Conservation (phyloP, 768 basidiomycete species). For the Pleurotus tuoliensis region DNA sequence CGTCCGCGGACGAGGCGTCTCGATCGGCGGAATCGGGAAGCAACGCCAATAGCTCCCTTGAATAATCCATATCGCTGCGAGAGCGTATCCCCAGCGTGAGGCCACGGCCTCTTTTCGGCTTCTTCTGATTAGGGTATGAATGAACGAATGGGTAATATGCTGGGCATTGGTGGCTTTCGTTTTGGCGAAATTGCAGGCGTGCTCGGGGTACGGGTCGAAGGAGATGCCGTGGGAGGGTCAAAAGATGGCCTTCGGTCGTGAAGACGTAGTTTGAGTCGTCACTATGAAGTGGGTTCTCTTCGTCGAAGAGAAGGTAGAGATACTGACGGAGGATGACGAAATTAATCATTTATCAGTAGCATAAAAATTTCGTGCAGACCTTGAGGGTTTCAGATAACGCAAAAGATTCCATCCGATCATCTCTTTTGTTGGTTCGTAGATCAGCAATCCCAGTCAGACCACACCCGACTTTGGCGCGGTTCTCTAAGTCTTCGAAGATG, state of each 20-base stretch:
- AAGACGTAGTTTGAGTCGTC: slow-evolving; percentile 88
- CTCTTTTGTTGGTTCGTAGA: slow-evolving; percentile 69
- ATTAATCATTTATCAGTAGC: background rate
- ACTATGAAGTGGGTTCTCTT: slow-evolving; percentile 66
- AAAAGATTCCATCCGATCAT: slow-evolving; percentile 98
- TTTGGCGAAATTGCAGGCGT: slow-evolving; percentile 56
- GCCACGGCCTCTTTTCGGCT: slow-evolving; percentile 33
- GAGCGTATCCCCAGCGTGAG: slow-evolving; percentile 67
- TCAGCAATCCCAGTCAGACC: slow-evolving; percentile 83
- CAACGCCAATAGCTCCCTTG: slow-evolving; percentile 62
- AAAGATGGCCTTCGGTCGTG: slow-evolving; percentile 92
- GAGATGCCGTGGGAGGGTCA: slow-evolving; percentile 56
- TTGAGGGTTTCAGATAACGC: slow-evolving; percentile 91
- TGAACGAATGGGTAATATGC: slow-evolving; percentile 49
- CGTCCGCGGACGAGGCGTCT: slow-evolving; percentile 59
- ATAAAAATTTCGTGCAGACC: slow-evolving; percentile 33
- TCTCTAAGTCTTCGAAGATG: slow-evolving; percentile 69
- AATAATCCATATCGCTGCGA: slow-evolving; percentile 78
- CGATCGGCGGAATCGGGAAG: slow-evolving; percentile 46
- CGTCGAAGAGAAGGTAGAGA: slow-evolving; percentile 89
- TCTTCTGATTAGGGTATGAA: slow-evolving; percentile 25
- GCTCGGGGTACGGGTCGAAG: slow-evolving; percentile 55
- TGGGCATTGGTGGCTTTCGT: slow-evolving; percentile 73
- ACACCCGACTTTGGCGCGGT: slow-evolving; percentile 78
- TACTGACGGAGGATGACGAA: slow-evolving; percentile 48